These are phyloP conservation scores for Russula ochroleuca DNA, from an alignment of 768 basidiomycete genomes.

Conservation along the genomic window DNA sequence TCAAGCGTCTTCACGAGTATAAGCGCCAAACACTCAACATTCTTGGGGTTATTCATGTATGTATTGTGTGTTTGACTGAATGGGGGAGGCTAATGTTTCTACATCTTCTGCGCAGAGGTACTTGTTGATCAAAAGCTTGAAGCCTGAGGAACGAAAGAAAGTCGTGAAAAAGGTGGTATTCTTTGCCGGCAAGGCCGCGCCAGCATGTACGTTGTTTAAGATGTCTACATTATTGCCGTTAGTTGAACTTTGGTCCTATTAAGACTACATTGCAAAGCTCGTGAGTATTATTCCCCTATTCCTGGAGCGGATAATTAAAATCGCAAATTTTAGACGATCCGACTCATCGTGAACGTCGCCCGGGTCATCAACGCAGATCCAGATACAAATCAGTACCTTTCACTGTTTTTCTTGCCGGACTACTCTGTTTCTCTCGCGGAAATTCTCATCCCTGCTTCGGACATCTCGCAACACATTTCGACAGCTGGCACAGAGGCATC, in stretches of 20 bases:
- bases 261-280: conserved; percentile 89
- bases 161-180: conserved; percentile 85
- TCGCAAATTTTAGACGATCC: conserved; percentile 60
- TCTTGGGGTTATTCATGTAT: conserved; percentile 79
- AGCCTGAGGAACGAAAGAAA: conserved; percentile 73
- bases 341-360: conserved; percentile 89
- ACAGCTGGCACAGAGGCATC: conserved; percentile 94
- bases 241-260: conserved; percentile 17
- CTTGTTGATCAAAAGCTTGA: conserved; percentile 73
- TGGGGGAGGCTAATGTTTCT: not conserved
- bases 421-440: conserved; percentile 86
- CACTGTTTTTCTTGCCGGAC: conserved; percentile 93
- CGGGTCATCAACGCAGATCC: conserved; percentile 77
- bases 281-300: conserved; percentile 36
- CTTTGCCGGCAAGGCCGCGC: conserved; percentile 97
- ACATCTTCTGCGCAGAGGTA: conserved; percentile 55
- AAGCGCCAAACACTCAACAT: conserved; percentile 97
- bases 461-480: conserved; percentile 94
- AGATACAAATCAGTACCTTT: conserved; percentile 81
- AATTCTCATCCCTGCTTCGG: conserved; percentile 84
- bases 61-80: conserved; percentile 30
- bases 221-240: not conserved
- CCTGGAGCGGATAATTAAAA: not conserved
- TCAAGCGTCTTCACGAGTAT: conserved; percentile 91
- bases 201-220: conserved; percentile 58